A percentile compares a stretch with the other conserved stretches of the same genome.
These are phyloP conservation scores for Yamadazyma kitorensis DNA, from an alignment of 805 yeast species.

Conservation along the genomic window DNA sequence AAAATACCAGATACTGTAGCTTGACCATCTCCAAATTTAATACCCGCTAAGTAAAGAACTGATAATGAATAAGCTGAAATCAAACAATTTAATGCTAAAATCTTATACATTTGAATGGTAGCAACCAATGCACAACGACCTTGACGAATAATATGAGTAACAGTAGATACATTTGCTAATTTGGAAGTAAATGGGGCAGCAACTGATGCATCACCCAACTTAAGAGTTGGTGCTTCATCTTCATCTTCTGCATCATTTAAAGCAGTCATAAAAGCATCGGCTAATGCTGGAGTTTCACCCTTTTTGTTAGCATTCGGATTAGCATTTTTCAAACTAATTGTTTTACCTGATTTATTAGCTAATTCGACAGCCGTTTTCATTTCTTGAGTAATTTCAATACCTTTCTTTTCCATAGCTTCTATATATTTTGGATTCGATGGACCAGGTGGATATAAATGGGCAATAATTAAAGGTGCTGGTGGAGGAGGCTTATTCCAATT, in stretches of 20 bases:
- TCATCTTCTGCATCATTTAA: conserved; percentile 55
- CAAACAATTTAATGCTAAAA: conserved; percentile 92
- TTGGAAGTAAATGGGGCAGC: conserved; percentile 99
- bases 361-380: conserved; percentile 56
- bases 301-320: conserved; percentile 27
- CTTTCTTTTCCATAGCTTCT: conserved; percentile 80
- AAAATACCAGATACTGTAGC: conserved; percentile 95
- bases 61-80: conserved; percentile 95
- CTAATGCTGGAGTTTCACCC: conserved; percentile 35
- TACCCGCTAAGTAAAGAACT: conserved; percentile 93
- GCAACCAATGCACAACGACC: conserved; percentile 98
- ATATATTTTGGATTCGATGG: conserved; percentile 85
- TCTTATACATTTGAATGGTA: conserved; percentile 98
- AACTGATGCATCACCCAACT: conserved; percentile 97
- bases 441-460: conserved; percentile 96
- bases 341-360: conserved; percentile 41
- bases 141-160: conserved; percentile 90
- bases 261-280: conserved; percentile 62
- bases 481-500: conserved; percentile 85
- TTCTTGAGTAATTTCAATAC: conserved; percentile 76
- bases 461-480: conserved; percentile 81
- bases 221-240: conserved; percentile 90
- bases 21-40: conserved; percentile 97
- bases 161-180: conserved; percentile 86
- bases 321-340: conserved; percentile 16